Evolutionary conservation across 2,329 filamentous ascomycete species (phyloP).

Genomic region (Fusarium globosum): DNA sequence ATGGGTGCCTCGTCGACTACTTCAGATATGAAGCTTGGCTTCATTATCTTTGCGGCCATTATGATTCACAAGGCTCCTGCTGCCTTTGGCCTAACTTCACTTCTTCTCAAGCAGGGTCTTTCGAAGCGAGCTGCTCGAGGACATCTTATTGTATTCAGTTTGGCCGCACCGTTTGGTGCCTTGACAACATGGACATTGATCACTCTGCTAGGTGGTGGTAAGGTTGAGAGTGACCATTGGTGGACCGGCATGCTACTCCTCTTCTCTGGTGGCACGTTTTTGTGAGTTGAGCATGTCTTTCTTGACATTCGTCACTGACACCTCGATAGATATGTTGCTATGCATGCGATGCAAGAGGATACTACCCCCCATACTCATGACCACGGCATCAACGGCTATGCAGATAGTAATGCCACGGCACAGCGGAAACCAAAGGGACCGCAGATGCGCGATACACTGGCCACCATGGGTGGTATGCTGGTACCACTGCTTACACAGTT

Average conservation of each 20-base stretch:
- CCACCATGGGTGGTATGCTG: conserved; percentile 80
- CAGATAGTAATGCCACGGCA: conserved; percentile 57
- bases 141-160: conserved; percentile 89
- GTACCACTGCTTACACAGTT: conserved; percentile 81
- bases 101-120: conserved; percentile 89
- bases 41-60: conserved; percentile 95
- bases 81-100: conserved; percentile 91
- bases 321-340: conserved; percentile 84
- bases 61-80: conserved; percentile 98
- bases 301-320: conserved; percentile 24
- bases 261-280: conserved; percentile 96
- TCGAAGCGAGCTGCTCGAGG: conserved; percentile 86
- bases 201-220: conserved; percentile 74
- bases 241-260: conserved; percentile 92
- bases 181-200: conserved; percentile 85
- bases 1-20: conserved; percentile 89
- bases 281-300: conserved; percentile 67
- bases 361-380: conserved; percentile 60
- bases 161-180: conserved; percentile 89
- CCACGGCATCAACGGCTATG: conserved; percentile 66
- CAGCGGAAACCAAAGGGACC: conserved; percentile 66
- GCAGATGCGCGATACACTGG: conserved; percentile 75
- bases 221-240: conserved; percentile 75
- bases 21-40: conserved; percentile 78
- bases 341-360: conserved; percentile 96